Conservation (phyloP, 768 basidiomycete species). For the Amanita jacksonii region DNA sequence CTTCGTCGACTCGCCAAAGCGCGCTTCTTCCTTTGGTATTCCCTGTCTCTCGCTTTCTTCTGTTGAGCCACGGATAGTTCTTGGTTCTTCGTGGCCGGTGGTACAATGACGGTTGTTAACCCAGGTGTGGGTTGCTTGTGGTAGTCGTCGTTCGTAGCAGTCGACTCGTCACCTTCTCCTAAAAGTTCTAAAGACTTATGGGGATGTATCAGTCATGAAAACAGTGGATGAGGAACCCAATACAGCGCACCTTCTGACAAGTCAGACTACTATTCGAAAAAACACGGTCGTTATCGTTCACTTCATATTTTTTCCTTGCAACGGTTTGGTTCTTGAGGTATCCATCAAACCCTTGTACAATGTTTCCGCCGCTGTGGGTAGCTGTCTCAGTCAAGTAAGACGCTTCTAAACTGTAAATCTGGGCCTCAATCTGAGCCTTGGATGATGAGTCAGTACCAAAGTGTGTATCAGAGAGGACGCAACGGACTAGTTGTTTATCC, state of each 20-base stretch:
- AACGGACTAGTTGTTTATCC: conserved; percentile 68
- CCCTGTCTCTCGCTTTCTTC: conserved; percentile 70
- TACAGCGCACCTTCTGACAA: conserved; percentile 56
- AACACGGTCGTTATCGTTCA: conserved; percentile 67
- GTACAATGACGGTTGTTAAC: conserved; percentile 68
- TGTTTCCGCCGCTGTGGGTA: conserved; percentile 71
- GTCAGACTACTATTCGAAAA: conserved; percentile 80
- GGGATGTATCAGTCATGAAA: conserved; percentile 6
- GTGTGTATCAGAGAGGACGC: neutral
- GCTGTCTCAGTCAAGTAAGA: conserved; percentile 73
- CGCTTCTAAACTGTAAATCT: conserved; percentile 72
- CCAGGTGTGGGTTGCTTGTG: conserved; percentile 61
- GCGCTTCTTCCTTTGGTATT: conserved; percentile 73
- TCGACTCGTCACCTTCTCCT: conserved; percentile 57
- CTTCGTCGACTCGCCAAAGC: conserved; percentile 55
- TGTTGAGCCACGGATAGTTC: conserved; percentile 64
- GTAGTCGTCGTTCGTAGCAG: conserved; percentile 50
- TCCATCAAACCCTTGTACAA: conserved; percentile 80
- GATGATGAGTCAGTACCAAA: neutral
- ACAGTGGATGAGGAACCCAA: conserved; percentile 1
- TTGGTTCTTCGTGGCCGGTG: conserved; percentile 58
- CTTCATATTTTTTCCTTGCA: conserved; percentile 62
- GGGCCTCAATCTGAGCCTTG: conserved; percentile 68
- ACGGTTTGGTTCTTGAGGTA: conserved; percentile 73
- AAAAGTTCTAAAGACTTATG: conserved; percentile 64